Evolutionary conservation across 2,329 filamentous ascomycete genomes (phyloP).

Genomic region (Alternaria sp.): DNA sequence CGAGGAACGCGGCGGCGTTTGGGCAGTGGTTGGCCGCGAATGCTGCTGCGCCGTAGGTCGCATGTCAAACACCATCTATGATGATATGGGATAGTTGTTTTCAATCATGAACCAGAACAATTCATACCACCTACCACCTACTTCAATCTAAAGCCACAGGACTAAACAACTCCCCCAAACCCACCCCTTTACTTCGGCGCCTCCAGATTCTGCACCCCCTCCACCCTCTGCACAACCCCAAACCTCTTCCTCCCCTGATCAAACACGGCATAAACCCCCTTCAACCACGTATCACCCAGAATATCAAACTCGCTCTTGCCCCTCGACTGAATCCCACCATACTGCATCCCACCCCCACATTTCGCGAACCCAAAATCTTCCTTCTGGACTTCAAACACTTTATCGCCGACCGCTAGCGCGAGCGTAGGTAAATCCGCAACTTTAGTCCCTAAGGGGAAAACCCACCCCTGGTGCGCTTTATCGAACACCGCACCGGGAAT

Average conservation of each 20-base stretch:
- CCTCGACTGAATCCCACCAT: slow-evolving; percentile 69
- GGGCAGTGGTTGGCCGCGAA: slow-evolving; percentile 55
- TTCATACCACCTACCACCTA: neutral
- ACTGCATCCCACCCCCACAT: slow-evolving; percentile 62
- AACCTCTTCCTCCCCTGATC: slow-evolving; percentile 67
- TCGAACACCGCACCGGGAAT: slow-evolving; percentile 66
- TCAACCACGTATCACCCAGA: slow-evolving; percentile 68
- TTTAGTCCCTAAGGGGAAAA: slow-evolving; percentile 63
- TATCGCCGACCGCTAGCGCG: slow-evolving; percentile 66
- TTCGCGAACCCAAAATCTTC: slow-evolving; percentile 66
- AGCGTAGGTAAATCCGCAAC: slow-evolving; percentile 64
- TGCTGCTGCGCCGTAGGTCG: slow-evolving; percentile 3
- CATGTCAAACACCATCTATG: neutral
- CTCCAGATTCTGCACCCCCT: slow-evolving; percentile 32
- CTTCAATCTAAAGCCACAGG: neutral
- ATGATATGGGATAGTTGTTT: neutral
- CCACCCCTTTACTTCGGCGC: slow-evolving; percentile 2
- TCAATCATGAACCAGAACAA: neutral
- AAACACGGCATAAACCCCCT: slow-evolving; percentile 70
- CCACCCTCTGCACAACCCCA: slow-evolving; percentile 62
- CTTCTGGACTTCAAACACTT: slow-evolving; percentile 65
- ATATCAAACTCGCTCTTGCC: slow-evolving; percentile 61
- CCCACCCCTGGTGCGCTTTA: slow-evolving; percentile 64
- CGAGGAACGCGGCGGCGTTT: slow-evolving; percentile 77
- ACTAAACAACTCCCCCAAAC: neutral